These are phyloP conservation scores for Ammopiptanthus mongolicus DNA, from an alignment of 306 rosid genomes.

Conservation along the genomic window DNA sequence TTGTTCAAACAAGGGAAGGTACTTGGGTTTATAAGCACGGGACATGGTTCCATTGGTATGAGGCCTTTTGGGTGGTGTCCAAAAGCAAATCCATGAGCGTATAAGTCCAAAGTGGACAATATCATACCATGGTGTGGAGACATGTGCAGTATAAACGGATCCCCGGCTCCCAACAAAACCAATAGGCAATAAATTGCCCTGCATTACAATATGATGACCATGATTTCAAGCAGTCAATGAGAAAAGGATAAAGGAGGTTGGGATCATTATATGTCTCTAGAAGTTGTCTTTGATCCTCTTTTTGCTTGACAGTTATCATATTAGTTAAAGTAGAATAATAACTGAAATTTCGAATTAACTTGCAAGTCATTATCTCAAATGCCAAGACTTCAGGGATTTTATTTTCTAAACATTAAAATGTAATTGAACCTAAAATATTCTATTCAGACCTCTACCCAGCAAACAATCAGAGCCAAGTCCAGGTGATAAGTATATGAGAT, in stretches of 20 bases:
- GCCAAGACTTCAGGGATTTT: neutral
- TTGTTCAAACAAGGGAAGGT: too few species aligned
- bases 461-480: neutral
- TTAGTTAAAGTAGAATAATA: neutral
- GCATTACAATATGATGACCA: slow-evolving; percentile 2
- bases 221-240: neutral
- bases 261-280: slow-evolving; percentile 10
- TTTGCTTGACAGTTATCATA: neutral
- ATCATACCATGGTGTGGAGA: too few species aligned
- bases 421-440: slow-evolving; percentile 3
- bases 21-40: too few species aligned
- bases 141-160: too few species aligned
- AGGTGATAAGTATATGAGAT: neutral
- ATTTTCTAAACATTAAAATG: neutral
- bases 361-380: neutral
- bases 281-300: neutral
- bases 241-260: slow-evolving; percentile 14
- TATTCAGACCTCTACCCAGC: neutral
- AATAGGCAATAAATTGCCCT: neutral
- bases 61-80: too few species aligned
- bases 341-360: neutral
- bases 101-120: too few species aligned
- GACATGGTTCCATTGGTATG: too few species aligned
- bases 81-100: too few species aligned
- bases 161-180: too few species aligned